Percentiles rank a stretch among this genome's conserved stretches.
phyloP scores from a whole-genome alignment of 371 early-diverging fungal genomes.

The Blastocladiella emersonii region DNA sequence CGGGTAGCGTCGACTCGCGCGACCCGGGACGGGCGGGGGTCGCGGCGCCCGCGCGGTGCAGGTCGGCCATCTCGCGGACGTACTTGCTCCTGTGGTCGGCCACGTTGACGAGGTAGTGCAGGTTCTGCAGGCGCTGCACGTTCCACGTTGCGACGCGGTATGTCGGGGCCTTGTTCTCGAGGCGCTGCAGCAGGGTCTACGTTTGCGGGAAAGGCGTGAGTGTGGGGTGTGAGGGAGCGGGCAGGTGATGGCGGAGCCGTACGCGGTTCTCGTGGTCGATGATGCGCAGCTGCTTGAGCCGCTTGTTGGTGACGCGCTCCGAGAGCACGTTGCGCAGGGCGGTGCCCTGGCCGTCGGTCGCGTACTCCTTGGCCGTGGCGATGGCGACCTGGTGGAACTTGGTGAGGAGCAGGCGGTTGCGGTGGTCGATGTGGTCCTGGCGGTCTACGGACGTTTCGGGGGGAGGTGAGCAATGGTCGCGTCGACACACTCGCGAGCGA shows the following conservation, averaged over 20 bases:
- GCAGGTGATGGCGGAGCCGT: neutral
- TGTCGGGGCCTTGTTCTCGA: neutral
- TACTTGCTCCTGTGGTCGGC: neutral
- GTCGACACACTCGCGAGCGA: too few relatives aligned
- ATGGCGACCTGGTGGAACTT: neutral
- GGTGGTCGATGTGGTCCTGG: neutral
- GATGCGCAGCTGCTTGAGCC: neutral
- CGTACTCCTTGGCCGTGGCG: neutral
- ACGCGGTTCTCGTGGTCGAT: neutral
- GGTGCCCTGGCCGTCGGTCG: neutral
- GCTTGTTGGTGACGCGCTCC: neutral
- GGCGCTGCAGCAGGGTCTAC: neutral
- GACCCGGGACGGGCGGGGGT: too few relatives aligned
- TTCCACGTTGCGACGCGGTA: neutral
- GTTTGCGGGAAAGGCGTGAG: too few relatives aligned
- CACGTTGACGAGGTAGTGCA: neutral
- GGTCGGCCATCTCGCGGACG: neutral
- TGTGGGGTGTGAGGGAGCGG: neutral
- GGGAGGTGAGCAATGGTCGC: too few relatives aligned
- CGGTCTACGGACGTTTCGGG: neutral
- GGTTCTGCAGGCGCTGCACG: neutral
- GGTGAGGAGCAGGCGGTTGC: neutral
- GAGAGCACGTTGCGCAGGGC: neutral
- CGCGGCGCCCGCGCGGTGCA: too few relatives aligned
- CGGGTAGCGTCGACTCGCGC: too few relatives aligned